Base-by-base conservation (phyloP, 2,329 filamentous ascomycete species). In the Pseudocercospora musae region DNA sequence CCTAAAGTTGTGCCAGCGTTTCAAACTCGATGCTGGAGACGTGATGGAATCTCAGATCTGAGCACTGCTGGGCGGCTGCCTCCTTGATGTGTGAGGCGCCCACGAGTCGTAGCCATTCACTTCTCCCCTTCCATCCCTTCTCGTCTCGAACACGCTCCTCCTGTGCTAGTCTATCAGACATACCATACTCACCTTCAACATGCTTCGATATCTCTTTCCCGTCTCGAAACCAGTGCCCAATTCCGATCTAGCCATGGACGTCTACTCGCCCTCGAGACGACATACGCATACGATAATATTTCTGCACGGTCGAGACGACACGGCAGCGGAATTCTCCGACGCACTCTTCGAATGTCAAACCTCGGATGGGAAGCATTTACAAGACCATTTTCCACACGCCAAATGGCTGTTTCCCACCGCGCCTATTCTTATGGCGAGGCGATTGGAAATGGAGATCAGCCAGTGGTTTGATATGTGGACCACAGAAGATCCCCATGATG, bases 251-350 rank as follows among this genome's bases (percentile, higher is more conserved):
- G 53, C 18, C 3, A 56, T 56, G 53, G 53, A 59, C 7, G 20
- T 57, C 50, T 62, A 56, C 44, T 31, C 58, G 25, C 60, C 60
- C 11, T 40, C 46, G 18, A 33, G 33, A 15, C 23, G 44, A 5
- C 79, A 82, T 59, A 79, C 76, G 0, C 77, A 82, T 54, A 82
- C 79, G 0, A 62, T 82, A 44, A 79, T 83, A 40, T 74, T 81
- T 44, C 76, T 83, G 10, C 80, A 83, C 55, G 80, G 79, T 5
- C 72, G 78, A 40, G 78, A 78, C 63, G 80, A 78, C 64, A 71
- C 66, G 2, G 74, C 71, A n/a, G 20, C 65, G 0, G 74, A 79
- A 27, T 81, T 81, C 56, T 73, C 76, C 0, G 56, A 49, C 10
- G 78, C 81, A 56, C 68, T 82, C 49, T 78, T 82, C 66, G 74